These are phyloP conservation scores for Venturia asperata DNA, from an alignment of 2,329 filamentous ascomycete genomes.

Conservation along the genomic window DNA sequence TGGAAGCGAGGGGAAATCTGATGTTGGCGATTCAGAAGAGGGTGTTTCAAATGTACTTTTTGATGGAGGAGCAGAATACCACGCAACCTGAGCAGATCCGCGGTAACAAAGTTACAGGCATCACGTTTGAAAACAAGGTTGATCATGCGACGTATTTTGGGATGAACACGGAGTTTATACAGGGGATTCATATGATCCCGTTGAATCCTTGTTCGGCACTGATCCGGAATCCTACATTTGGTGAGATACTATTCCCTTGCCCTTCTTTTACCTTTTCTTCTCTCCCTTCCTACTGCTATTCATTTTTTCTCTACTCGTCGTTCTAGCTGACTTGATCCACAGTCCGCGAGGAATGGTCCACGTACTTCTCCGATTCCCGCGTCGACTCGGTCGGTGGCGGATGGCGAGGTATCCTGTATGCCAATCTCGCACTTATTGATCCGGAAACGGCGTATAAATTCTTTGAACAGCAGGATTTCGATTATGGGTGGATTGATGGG, in stretches of 20 bases:
- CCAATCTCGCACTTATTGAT: constrained; percentile 73
- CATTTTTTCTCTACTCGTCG: neutral
- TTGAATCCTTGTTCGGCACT: constrained; percentile 61
- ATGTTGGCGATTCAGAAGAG: constrained; percentile 75
- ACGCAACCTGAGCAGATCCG: constrained; percentile 71
- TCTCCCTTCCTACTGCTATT: too few species aligned
- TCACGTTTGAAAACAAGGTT: constrained; percentile 88
- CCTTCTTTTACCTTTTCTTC: neutral
- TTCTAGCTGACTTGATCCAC: neutral
- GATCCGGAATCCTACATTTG: constrained; percentile 61
- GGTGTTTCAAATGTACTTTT: constrained; percentile 71
- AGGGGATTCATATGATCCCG: constrained; percentile 79
- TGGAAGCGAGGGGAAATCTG: constrained; percentile 77
- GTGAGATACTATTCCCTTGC: constrained; percentile 35
- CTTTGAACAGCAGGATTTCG: constrained; percentile 61
- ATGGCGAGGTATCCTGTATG: constrained; percentile 80
- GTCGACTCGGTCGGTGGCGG: constrained; percentile 61
- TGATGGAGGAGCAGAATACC: constrained; percentile 63
- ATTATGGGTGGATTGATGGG: constrained; percentile 66
- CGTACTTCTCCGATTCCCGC: constrained; percentile 64
- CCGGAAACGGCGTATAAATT: constrained; percentile 64
- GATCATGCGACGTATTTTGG: constrained; percentile 61
- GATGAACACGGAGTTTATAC: constrained; percentile 29
- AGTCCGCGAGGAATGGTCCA: constrained; percentile 55
- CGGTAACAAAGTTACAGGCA: constrained; percentile 63